Percentiles rank a stretch among this genome's conserved stretches.
Conservation (phyloP, 2,329 filamentous ascomycete species). For the Calonectria pseudoreteaudii region DNA sequence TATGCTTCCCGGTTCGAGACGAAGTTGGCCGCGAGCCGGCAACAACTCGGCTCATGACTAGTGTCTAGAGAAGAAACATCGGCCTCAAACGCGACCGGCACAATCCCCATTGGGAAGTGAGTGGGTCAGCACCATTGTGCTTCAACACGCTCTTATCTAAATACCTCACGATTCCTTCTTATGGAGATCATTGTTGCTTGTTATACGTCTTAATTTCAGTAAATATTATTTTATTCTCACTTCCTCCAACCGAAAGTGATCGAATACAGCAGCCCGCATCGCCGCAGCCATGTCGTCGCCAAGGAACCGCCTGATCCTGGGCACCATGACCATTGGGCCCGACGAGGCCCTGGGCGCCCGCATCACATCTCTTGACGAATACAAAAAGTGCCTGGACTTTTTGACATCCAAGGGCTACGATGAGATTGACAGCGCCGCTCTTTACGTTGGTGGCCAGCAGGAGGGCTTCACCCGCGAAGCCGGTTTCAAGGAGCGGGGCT, state of each 20-base stretch:
- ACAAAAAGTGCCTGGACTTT: constrained; percentile 6
- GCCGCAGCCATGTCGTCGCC: background rate
- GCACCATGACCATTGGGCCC: constrained; percentile 22
- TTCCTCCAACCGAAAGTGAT: background rate
- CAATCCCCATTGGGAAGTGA: background rate
- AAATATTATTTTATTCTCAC: background rate
- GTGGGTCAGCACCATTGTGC: background rate
- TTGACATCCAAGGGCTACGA: constrained; percentile 58
- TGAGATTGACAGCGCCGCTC: constrained; percentile 76
- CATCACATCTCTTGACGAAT: constrained; percentile 6
- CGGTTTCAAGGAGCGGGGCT: constrained; percentile 74
- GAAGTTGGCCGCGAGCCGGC: background rate
- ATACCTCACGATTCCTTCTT: background rate
- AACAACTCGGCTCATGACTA: constrained; percentile 5
- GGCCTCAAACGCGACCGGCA: background rate
- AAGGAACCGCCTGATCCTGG: constrained; percentile 19
- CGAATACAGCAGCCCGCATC: background rate
- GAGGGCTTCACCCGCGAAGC: constrained; percentile 77
- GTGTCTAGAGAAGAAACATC: background rate
- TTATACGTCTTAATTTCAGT: background rate
- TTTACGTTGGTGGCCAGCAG: constrained; percentile 71
- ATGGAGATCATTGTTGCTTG: background rate
- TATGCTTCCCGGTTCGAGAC: background rate
- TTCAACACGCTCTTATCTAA: background rate
- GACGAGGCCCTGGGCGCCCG: background rate